phyloP scores from a whole-genome alignment of 108 stramenopile species.

The Mediolabrus comicus region DNA sequence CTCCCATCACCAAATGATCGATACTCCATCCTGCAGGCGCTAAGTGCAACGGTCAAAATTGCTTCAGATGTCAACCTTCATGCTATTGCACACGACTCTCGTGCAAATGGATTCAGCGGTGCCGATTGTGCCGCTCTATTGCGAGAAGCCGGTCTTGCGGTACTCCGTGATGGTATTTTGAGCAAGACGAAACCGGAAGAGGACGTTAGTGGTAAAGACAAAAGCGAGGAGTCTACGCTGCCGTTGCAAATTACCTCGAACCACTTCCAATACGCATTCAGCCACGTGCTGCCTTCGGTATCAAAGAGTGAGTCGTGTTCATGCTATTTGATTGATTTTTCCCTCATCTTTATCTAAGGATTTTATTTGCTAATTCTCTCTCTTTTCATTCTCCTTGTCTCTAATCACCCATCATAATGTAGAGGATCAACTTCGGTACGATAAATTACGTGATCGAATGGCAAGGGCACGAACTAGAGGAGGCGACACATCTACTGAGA shows the following conservation, averaged over 20 bases:
- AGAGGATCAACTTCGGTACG: constrained; percentile 83
- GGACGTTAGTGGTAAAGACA: not conserved
- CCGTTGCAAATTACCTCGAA: constrained; percentile 53
- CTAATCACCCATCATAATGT: no score
- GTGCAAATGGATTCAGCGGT: constrained; percentile 86
- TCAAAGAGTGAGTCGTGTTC: no score
- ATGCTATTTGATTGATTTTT: no score
- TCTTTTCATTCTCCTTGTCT: no score
- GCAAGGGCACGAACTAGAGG: constrained; percentile 72
- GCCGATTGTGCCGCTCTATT: constrained; percentile 90
- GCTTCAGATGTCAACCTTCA: constrained; percentile 69
- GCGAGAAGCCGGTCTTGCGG: constrained; percentile 87
- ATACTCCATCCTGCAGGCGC: constrained; percentile 78
- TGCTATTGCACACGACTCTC: constrained; percentile 60
- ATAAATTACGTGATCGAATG: constrained; percentile 81
- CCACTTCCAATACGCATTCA: constrained; percentile 85
- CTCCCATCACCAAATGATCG: constrained; percentile 88
- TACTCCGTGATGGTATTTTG: constrained; percentile 64
- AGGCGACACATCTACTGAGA: constrained; percentile 14
- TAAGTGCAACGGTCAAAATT: constrained; percentile 61
- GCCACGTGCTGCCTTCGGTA: constrained; percentile 85
- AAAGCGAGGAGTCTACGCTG: not conserved
- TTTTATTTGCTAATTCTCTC: no score
- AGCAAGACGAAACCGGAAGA: constrained; percentile 8
- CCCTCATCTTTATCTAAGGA: no score